Conservation (phyloP, 495 filamentous ascomycete species). For the Sphaerosporella brunnea region DNA sequence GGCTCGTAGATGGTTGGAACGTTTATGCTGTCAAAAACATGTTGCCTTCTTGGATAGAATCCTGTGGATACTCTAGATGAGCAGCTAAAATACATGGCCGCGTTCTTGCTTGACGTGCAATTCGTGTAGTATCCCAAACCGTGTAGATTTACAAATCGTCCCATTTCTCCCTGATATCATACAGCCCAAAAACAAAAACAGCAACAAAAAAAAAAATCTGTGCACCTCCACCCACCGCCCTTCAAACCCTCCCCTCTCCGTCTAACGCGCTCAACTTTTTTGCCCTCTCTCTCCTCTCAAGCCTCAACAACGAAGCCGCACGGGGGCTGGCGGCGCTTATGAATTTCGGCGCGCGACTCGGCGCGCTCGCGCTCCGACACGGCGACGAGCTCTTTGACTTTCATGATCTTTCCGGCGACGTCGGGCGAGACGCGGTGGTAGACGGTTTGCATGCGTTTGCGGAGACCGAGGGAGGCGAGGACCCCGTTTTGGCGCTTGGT, state of each 20-base stretch:
- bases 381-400: conserved; percentile 84
- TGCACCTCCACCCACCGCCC: too few species aligned
- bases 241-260: too few species aligned
- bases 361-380: conserved; percentile 63
- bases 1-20: conserved; percentile 19
- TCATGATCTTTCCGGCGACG: conserved; percentile 88
- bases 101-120: too few species aligned
- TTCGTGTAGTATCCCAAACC: too few species aligned
- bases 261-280: not conserved
- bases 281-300: conserved; percentile 18
- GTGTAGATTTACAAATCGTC: too few species aligned
- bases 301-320: conserved; percentile 73
- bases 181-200: too few species aligned
- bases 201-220: too few species aligned
- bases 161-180: too few species aligned
- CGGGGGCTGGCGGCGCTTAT: conserved; percentile 56
- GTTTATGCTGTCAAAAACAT: too few species aligned
- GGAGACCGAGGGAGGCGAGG: conserved; percentile 74
- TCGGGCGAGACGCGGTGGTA: conserved; percentile 75
- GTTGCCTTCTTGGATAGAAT: too few species aligned
- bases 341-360: conserved; percentile 57
- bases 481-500: conserved; percentile 65
- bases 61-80: too few species aligned
- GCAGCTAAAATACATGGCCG: too few species aligned
- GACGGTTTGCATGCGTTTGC: conserved; percentile 71